phyloP scores from a whole-genome alignment of 345 rosid species.

The Psidium friedrichsthalianum region DNA sequence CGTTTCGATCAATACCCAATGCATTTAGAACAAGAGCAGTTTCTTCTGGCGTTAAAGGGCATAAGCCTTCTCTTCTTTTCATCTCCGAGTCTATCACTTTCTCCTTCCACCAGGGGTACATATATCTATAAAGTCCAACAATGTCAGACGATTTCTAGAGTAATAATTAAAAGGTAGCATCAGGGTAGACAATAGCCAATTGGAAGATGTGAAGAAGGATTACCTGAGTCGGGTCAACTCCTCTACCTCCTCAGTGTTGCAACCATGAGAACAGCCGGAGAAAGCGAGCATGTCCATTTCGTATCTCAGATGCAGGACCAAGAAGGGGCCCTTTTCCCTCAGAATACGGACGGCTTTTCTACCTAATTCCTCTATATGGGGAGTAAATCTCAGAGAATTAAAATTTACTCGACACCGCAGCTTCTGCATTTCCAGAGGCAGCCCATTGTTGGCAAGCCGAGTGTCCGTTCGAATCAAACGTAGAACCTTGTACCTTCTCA shows the following conservation, averaged over 20 bases:
- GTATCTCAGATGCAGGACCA: constrained; percentile 89
- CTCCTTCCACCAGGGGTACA: constrained; percentile 83
- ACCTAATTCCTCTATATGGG: constrained; percentile 77
- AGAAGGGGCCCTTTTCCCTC: constrained; percentile 74
- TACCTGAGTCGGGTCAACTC: constrained; percentile 86
- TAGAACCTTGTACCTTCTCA: constrained; percentile 70
- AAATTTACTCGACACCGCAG: constrained; percentile 86
- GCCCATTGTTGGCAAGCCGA: constrained; percentile 79
- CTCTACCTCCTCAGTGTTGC: constrained; percentile 67
- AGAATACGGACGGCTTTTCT: constrained; percentile 55
- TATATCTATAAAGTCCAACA: constrained; percentile 35
- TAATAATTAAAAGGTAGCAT: not conserved
- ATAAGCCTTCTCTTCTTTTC: constrained; percentile 84
- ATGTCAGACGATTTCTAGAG: not conserved
- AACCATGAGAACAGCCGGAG: constrained; percentile 93
- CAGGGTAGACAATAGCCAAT: not conserved
- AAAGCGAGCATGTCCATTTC: constrained; percentile 99
- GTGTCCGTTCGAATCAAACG: constrained; percentile 86
- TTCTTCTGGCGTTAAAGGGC: constrained; percentile 98
- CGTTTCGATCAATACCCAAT: constrained; percentile 59
- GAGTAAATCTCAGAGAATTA: constrained; percentile 65
- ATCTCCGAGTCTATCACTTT: constrained; percentile 68
- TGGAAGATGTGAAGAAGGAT: not conserved
- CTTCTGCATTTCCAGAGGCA: constrained; percentile 77
- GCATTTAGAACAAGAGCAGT: constrained; percentile 70